Percentiles rank a stretch among this genome's conserved stretches.
These are phyloP conservation scores for Backusella mclennaniae DNA, from an alignment of 192 early-diverging fungal species.

Conservation along the genomic window DNA sequence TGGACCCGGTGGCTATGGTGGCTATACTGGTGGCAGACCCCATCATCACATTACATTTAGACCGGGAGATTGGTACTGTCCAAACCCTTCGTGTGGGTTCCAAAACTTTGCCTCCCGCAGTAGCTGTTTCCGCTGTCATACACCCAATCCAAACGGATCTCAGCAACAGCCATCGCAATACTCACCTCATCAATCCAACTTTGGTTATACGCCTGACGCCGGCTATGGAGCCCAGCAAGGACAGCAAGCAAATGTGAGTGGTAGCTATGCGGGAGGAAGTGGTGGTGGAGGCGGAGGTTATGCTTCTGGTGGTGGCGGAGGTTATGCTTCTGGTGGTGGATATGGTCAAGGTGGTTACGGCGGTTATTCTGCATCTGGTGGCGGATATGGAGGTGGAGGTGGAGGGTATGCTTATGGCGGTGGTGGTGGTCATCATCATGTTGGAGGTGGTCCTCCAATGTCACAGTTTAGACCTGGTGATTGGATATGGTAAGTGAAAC, in stretches of 20 bases:
- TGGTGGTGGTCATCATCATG: constrained; percentile 19
- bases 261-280: constrained; percentile 22
- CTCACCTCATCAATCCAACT: constrained; percentile 10
- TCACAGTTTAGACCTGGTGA: constrained; percentile 62
- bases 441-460: constrained; percentile 25
- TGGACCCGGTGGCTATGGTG: constrained; percentile 6
- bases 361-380: constrained; percentile 20
- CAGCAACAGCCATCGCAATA: constrained; percentile 6
- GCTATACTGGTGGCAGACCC: constrained; percentile 21
- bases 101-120: constrained; percentile 78
- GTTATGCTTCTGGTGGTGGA: constrained; percentile 20
- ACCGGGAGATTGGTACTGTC: constrained; percentile 77
- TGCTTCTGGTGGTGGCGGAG: constrained; percentile 20
- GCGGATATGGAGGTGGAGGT: constrained; percentile 24
- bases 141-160: constrained; percentile 34
- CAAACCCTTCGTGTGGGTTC: constrained; percentile 60
- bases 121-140: constrained; percentile 63
- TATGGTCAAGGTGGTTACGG: constrained; percentile 25
- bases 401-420: constrained; percentile 35
- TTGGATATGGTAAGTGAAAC: constrained; percentile 53
- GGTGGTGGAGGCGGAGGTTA: constrained; percentile 23
- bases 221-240: constrained; percentile 20
- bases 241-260: constrained; percentile 13
- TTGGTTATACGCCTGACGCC: neutral
- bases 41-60: constrained; percentile 42